Evolutionary conservation across 129 eudicot genomes (phyloP).

Genomic region (Chrysanthemum seticuspe): DNA sequence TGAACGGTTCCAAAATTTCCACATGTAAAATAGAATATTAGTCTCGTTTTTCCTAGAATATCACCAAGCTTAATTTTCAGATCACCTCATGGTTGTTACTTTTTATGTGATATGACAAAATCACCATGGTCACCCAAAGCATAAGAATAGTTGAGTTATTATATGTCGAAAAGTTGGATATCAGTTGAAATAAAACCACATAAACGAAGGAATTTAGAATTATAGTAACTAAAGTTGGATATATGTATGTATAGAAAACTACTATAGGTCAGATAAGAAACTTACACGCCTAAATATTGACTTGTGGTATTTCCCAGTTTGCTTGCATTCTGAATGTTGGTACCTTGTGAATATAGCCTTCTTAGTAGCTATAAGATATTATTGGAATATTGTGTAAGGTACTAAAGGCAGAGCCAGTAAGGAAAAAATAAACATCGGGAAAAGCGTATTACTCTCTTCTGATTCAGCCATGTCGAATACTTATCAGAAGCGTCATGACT

Average conservation of each 20-base stretch:
- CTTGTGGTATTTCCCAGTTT: too few relatives aligned
- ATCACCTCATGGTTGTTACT: constrained; percentile 66
- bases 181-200: constrained; percentile 44
- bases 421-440: constrained; percentile 83
- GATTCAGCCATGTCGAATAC: constrained; percentile 59
- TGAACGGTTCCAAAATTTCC: constrained; percentile 87
- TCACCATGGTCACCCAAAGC: constrained; percentile 77
- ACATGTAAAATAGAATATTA: constrained; percentile 35
- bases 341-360: too few relatives aligned
- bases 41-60: not conserved
- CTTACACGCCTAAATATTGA: too few relatives aligned
- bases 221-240: too few relatives aligned
- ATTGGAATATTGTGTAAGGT: constrained; percentile 25
- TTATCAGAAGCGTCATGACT: not conserved
- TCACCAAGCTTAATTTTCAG: constrained; percentile 5
- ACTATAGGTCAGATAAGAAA: too few relatives aligned
- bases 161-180: constrained; percentile 85
- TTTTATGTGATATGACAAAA: constrained; percentile 74
- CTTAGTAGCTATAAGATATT: too few relatives aligned
- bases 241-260: too few relatives aligned
- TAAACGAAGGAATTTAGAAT: too few relatives aligned
- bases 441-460: constrained; percentile 77
- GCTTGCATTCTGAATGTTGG: too few relatives aligned
- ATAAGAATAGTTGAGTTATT: constrained; percentile 73
- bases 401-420: constrained; percentile 83